phyloP scores from a whole-genome alignment of 345 rosid species.

The Lepidium aucheri region DNA sequence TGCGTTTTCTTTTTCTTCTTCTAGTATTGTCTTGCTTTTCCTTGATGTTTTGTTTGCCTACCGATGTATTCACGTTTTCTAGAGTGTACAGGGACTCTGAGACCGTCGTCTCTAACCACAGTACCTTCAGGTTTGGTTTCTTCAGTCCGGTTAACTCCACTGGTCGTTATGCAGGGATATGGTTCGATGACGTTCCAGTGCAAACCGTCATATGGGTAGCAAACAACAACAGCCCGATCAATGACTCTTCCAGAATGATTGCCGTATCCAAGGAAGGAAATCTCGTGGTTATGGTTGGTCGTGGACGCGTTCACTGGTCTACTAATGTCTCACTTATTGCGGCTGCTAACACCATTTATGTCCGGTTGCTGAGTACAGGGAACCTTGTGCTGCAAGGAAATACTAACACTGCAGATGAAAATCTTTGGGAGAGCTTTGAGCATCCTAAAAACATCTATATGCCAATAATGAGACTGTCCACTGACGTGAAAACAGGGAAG shows the following conservation, averaged over 20 bases:
- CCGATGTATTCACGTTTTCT: conserved; percentile 17
- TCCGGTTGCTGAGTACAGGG: conserved; percentile 37
- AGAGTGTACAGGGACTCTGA: conserved; percentile 26
- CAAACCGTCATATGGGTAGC: conserved; percentile 40
- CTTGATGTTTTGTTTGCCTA: conserved; percentile 5
- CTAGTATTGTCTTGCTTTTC: conserved; percentile 12
- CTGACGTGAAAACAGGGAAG: conserved; percentile 13
- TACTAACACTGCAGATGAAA: background rate
- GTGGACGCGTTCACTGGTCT: conserved; percentile 39
- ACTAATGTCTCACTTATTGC: conserved; percentile 23
- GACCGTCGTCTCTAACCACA: conserved; percentile 16
- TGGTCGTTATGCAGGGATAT: conserved; percentile 41
- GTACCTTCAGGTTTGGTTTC: conserved; percentile 40
- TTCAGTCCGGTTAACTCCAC: conserved; percentile 36
- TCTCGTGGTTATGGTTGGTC: conserved; percentile 36
- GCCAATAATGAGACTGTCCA: conserved; percentile 28
- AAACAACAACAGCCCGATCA: conserved; percentile 35
- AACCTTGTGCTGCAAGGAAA: conserved; percentile 33
- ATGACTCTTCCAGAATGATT: conserved; percentile 34
- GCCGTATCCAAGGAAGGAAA: conserved; percentile 37
- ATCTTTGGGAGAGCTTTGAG: conserved; percentile 48
- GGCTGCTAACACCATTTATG: conserved; percentile 12
- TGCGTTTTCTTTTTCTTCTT: background rate
- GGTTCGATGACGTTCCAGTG: conserved; percentile 25
- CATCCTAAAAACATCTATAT: conserved; percentile 27